Base-by-base conservation (phyloP, 192 early-diverging fungal genomes). In the Hyaloraphidium curvatum region DNA sequence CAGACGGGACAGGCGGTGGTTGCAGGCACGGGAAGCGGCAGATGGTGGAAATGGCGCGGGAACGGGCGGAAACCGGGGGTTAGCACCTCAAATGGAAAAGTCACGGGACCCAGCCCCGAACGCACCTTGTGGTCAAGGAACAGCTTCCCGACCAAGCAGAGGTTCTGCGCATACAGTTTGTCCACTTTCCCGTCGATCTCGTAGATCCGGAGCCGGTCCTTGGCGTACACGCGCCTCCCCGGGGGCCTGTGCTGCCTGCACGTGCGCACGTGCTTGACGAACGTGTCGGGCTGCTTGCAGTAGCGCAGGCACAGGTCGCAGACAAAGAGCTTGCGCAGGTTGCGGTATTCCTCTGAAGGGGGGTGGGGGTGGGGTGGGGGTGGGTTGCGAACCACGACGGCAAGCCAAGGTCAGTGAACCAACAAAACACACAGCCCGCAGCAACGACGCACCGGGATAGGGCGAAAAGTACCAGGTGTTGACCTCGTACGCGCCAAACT, bases 391-490 rank as follows among this genome's bases (percentile, higher is more conserved):
- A 7, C 17, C 25, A 25, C 17, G 19, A 4, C 23, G 43, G 43
- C 9, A 19, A 5, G 25, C 7, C 19, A 19, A 21, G 14, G 43
- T 22, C 25, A 7, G 23, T 11, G 4, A 48, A 19, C 19, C 19
- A 48, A 22, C 17, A 48, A 21, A 9, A 14, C 43, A 48, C 43
- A 14, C 43, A 21, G 25, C 5, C 43, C 35, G 17, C 35, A 11
- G 17, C 43, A 11, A 21, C 19, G 25, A 48, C 43, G 7, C 43
- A 48, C 43, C 68, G 2, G 95, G 92, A 51, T 96, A 99, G 0
- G 95, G 91, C 28, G 91, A 92, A 74, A 96, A 96, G 66, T 99
- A 99, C 95, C 95, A 99, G 0, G 91, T 77, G 62, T 94, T 89
- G 26, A 96, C 82, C 59, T 87, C 80, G 62, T 80, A 76, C 62